Percentiles rank a stretch among this genome's conserved stretches.
Evolutionary conservation across 148 eudicot species (phyloP).

Genomic region (Rhododendron henanense): DNA sequence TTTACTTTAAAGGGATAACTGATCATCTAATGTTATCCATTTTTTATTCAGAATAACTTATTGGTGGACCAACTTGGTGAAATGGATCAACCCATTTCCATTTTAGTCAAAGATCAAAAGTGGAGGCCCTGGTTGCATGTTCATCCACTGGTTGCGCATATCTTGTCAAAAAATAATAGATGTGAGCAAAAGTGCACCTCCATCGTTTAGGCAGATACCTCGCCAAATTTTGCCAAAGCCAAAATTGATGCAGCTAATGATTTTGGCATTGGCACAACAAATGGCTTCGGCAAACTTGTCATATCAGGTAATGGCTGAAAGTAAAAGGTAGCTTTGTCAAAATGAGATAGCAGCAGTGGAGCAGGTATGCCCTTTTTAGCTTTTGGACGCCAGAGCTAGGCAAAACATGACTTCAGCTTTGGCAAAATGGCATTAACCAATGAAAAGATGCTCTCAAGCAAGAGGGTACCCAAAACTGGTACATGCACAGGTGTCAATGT

Average conservation of each 20-base stretch:
- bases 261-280: background rate
- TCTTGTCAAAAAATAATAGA: background rate
- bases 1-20: background rate
- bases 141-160: background rate
- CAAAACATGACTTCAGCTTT: background rate
- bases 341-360: background rate
- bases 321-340: background rate
- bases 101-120: background rate
- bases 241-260: background rate
- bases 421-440: background rate
- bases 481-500: background rate
- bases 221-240: background rate
- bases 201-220: background rate
- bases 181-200: background rate
- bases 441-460: background rate
- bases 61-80: background rate
- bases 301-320: background rate
- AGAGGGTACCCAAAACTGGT: background rate
- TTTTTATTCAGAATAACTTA: background rate
- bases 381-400: background rate
- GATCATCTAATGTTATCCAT: background rate
- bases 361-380: background rate
- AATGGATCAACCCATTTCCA: slow-evolving; percentile 5
- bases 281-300: background rate
- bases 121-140: slow-evolving; percentile 4